These are phyloP conservation scores for Westerdykella aurantiaca DNA, from an alignment of 2,329 filamentous ascomycete species.

Conservation along the genomic window DNA sequence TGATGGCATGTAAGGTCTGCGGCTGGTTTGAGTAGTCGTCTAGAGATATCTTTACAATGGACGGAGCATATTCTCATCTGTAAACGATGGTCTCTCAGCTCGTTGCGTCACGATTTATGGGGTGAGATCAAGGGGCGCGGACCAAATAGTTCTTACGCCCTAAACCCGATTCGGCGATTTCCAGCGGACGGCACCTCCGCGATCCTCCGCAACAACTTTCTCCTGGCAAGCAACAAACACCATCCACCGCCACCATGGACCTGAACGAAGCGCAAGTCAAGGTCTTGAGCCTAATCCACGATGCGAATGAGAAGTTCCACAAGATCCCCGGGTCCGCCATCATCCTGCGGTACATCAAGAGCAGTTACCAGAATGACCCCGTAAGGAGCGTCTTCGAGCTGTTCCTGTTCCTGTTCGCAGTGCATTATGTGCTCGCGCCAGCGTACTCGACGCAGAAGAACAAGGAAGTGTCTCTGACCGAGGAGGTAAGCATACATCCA, in stretches of 20 bases:
- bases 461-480: slow-evolving; percentile 80
- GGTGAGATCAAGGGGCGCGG: too few species aligned
- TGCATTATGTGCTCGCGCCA: slow-evolving; percentile 85
- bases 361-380: slow-evolving; percentile 95
- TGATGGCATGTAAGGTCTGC: too few species aligned
- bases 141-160: too few species aligned
- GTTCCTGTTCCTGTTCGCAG: slow-evolving; percentile 88
- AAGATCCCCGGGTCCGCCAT: slow-evolving; percentile 91
- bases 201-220: neutral
- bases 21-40: too few species aligned
- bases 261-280: slow-evolving; percentile 51
- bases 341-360: slow-evolving; percentile 89
- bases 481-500: slow-evolving; percentile 53
- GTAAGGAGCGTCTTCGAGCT: slow-evolving; percentile 90
- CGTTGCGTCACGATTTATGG: too few species aligned
- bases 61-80: too few species aligned
- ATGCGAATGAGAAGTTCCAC: slow-evolving; percentile 65
- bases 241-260: slow-evolving; percentile 42
- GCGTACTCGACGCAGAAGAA: slow-evolving; percentile 89
- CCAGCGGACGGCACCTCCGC: neutral
- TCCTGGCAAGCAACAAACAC: neutral
- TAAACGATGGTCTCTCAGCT: too few species aligned
- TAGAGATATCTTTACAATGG: too few species aligned
- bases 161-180: too few species aligned
- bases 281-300: slow-evolving; percentile 50